These are phyloP conservation scores for Calonectria ilicicola DNA, from an alignment of 2,329 filamentous ascomycete genomes.

Conservation along the genomic window DNA sequence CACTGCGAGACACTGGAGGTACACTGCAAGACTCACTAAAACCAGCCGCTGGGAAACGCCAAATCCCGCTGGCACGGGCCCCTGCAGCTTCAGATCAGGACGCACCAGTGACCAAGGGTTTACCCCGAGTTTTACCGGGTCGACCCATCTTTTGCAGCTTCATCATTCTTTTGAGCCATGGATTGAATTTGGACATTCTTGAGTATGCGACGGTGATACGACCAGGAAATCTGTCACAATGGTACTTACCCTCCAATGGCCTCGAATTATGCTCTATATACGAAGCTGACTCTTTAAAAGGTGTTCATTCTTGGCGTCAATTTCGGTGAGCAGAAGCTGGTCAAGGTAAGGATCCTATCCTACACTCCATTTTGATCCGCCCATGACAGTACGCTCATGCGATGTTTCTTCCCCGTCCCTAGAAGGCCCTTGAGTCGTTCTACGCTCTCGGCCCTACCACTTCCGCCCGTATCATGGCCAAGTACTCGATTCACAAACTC, in stretches of 20 bases:
- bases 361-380: background rate
- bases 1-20: conserved; percentile 15
- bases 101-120: conserved; percentile 21
- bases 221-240: conserved; percentile 35
- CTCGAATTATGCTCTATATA: too few relatives aligned
- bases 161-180: conserved; percentile 21
- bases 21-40: conserved; percentile 9
- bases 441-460: conserved; percentile 83
- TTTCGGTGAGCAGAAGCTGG: conserved; percentile 85
- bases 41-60: background rate
- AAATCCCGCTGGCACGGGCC: background rate
- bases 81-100: background rate
- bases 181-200: conserved; percentile 29
- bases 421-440: conserved; percentile 85
- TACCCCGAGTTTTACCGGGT: conserved; percentile 45
- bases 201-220: conserved; percentile 37
- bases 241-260: conserved; percentile 29
- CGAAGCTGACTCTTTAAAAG: conserved; percentile 53
- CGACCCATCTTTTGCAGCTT: conserved; percentile 33
- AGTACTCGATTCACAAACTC: conserved; percentile 87
- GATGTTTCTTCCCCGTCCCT: conserved; percentile 6
- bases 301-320: conserved; percentile 89
- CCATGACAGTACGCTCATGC: conserved; percentile 23
- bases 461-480: conserved; percentile 83
- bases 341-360: conserved; percentile 72